Evolutionary conservation across 2,329 filamentous ascomycete genomes (phyloP).

Genomic region (Stachybotrys chlorohalonatus): DNA sequence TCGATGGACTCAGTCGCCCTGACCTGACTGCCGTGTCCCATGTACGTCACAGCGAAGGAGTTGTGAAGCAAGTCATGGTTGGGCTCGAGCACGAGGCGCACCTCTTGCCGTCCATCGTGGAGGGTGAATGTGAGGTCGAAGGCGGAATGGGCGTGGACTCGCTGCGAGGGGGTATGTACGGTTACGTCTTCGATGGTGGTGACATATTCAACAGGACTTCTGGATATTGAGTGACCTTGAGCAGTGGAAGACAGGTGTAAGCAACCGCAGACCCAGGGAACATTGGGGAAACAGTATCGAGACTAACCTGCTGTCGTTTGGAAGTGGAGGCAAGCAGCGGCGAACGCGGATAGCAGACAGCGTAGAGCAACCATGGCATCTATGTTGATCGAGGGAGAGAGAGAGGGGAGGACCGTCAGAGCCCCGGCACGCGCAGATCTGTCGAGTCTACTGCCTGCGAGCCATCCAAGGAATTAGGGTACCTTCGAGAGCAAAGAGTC

Average conservation of each 20-base stretch:
- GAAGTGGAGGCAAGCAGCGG: conserved; percentile 19
- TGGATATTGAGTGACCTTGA: conserved; percentile 59
- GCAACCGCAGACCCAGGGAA: conserved; percentile 8
- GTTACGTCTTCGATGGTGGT: conserved; percentile 63
- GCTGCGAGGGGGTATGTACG: conserved; percentile 70
- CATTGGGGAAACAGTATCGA: background rate
- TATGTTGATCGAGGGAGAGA: background rate
- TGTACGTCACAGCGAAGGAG: conserved; percentile 63
- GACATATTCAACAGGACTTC: conserved; percentile 70
- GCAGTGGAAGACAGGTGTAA: conserved; percentile 8
- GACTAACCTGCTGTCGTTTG: conserved; percentile 22
- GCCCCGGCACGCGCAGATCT: background rate
- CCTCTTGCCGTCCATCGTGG: conserved; percentile 53
- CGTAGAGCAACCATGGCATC: conserved; percentile 23
- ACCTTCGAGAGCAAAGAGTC: background rate
- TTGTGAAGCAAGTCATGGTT: conserved; percentile 84
- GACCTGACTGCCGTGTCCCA: conserved; percentile 64
- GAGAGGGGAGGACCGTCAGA: background rate
- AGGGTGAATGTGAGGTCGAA: conserved; percentile 82
- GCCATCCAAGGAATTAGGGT: background rate
- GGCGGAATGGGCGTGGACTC: conserved; percentile 67
- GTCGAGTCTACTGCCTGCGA: background rate
- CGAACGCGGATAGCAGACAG: conserved; percentile 19
- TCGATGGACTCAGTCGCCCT: conserved; percentile 58
- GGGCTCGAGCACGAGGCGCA: conserved; percentile 76